Evolutionary conservation across 2,329 filamentous ascomycete genomes (phyloP).

Genomic region (Scedosporium apiospermum): DNA sequence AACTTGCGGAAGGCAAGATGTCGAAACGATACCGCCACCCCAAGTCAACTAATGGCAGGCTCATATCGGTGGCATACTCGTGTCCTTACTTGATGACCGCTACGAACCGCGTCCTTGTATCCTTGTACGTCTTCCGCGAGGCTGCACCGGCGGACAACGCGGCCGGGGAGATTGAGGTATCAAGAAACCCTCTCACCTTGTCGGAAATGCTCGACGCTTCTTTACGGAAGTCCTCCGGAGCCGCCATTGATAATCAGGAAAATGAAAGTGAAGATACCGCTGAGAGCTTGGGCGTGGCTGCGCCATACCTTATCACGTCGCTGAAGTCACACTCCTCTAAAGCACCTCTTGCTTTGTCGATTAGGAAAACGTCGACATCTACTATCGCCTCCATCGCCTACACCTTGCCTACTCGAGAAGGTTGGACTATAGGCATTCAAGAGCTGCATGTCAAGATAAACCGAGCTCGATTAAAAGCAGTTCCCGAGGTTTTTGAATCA

Average conservation of each 20-base stretch:
- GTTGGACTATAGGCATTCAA: conserved; percentile 89
- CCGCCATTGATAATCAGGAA: not conserved
- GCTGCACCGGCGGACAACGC: not conserved
- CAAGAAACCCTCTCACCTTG: not conserved
- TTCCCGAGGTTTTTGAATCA: conserved; percentile 22
- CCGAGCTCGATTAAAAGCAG: conserved; percentile 11
- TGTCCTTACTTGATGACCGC: conserved; percentile 73
- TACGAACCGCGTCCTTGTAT: conserved; percentile 63
- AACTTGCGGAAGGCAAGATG: conserved; percentile 34
- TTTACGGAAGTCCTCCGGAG: not conserved
- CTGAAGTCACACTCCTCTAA: conserved; percentile 72
- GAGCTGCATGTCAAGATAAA: conserved; percentile 55
- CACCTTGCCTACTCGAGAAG: conserved; percentile 65
- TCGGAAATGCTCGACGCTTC: not conserved
- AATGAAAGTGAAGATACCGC: not conserved
- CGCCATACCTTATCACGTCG: conserved; percentile 54
- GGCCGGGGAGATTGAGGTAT: not conserved
- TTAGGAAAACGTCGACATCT: conserved; percentile 55
- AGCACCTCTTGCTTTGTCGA: conserved; percentile 71
- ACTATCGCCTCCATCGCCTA: conserved; percentile 82
- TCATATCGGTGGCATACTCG: conserved; percentile 62
- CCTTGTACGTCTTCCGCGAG: conserved; percentile 57
- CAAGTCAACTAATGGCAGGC: conserved; percentile 51
- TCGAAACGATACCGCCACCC: conserved; percentile 46
- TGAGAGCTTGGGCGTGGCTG: conserved; percentile 8